phyloP scores from a whole-genome alignment of 2,329 filamentous ascomycete species.

The Fusarium siculi region DNA sequence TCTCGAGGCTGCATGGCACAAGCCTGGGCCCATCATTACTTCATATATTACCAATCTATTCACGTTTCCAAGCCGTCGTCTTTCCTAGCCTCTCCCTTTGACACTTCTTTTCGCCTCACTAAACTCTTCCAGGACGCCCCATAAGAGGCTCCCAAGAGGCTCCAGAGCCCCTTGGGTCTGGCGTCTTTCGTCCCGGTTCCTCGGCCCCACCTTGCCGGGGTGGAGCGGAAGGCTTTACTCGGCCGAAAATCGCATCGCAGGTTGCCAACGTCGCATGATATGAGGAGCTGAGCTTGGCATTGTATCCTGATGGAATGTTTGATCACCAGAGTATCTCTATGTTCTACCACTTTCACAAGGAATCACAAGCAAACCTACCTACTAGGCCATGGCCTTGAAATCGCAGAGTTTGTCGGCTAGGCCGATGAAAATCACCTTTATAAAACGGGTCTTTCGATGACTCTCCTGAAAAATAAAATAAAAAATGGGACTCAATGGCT shows the following conservation, averaged over 20 bases:
- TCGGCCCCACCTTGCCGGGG: constrained; percentile 20
- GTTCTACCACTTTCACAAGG: neutral
- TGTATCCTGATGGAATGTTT: neutral
- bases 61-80: neutral
- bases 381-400: neutral
- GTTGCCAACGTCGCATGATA: neutral
- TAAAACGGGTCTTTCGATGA: constrained; percentile 18
- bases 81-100: neutral
- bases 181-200: neutral
- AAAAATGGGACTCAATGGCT: constrained; percentile 2
- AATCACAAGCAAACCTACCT: constrained; percentile 4
- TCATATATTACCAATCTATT: neutral
- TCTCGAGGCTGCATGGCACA: constrained; percentile 10
- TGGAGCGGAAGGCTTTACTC: constrained; percentile 4
- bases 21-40: constrained; percentile 11
- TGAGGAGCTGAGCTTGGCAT: neutral
- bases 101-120: constrained; percentile 6
- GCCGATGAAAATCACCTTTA: neutral
- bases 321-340: neutral
- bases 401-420: constrained; percentile 9
- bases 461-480: neutral
- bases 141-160: constrained; percentile 9
- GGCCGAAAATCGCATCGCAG: constrained; percentile 1
- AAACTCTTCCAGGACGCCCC: constrained; percentile 14
- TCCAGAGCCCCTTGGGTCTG: neutral